These are phyloP conservation scores for Cytospora piceicola DNA, from an alignment of 2,329 filamentous ascomycete species.

Conservation along the genomic window DNA sequence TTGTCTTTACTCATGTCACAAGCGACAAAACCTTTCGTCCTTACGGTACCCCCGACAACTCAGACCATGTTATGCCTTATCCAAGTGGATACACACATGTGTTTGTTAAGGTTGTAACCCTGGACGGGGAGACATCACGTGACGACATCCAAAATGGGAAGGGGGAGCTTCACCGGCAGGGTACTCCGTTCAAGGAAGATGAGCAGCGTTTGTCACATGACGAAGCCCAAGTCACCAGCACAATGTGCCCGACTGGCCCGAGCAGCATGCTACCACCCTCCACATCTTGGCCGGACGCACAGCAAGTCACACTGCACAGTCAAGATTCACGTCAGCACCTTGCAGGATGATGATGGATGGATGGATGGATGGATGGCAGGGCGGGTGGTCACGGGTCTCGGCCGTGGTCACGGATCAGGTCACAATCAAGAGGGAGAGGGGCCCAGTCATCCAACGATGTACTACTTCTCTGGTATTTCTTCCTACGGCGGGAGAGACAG, in stretches of 20 bases:
- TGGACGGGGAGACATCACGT: slow-evolving; percentile 20
- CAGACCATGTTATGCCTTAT: not conserved
- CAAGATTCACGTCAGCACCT: slow-evolving; percentile 25
- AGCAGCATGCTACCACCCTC: not conserved
- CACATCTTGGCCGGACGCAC: not conserved
- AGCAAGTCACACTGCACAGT: slow-evolving; percentile 23
- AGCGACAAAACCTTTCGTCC: not conserved
- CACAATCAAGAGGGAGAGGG: not conserved
- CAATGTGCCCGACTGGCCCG: slow-evolving; percentile 11
- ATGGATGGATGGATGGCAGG: slow-evolving; percentile 5
- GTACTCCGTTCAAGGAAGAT: slow-evolving; percentile 15
- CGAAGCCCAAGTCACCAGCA: slow-evolving; percentile 17
- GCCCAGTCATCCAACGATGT: slow-evolving; percentile 12
- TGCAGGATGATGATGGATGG: slow-evolving; percentile 13
- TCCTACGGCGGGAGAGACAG: slow-evolving; percentile 2
- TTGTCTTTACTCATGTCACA: not conserved
- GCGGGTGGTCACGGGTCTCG: slow-evolving; percentile 17
- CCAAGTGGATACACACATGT: not conserved
- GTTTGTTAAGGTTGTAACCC: not conserved
- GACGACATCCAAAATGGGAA: slow-evolving; percentile 22
- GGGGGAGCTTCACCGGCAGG: slow-evolving; percentile 4
- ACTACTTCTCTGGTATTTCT: slow-evolving; percentile 22
- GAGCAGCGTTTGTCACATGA: slow-evolving; percentile 23
- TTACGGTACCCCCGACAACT: not conserved
- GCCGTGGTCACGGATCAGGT: not conserved